A percentile compares a stretch with the other conserved stretches of the same genome.
These are phyloP conservation scores for Maudiozyma serrabonitensis DNA, from an alignment of 805 yeast species.

Conservation along the genomic window DNA sequence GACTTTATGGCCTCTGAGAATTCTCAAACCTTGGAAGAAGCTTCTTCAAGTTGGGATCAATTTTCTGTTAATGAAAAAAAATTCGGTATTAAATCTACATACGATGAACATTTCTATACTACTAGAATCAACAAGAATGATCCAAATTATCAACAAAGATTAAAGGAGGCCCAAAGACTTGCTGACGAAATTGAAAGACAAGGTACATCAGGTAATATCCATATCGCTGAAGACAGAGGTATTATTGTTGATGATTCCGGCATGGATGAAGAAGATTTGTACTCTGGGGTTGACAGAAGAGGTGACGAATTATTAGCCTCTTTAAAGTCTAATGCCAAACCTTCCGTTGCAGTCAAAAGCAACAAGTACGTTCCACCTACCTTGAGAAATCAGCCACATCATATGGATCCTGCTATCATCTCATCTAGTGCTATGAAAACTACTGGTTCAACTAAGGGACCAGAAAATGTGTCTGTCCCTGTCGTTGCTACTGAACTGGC, in stretches of 20 bases:
- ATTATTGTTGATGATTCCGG: conserved; percentile 68
- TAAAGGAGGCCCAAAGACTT: conserved; percentile 61
- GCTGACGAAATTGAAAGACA: conserved; percentile 78
- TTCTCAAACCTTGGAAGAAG: conserved; percentile 30
- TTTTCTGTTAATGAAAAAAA: conserved; percentile 82
- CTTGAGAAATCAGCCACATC: conserved; percentile 28
- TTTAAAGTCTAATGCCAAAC: conserved; percentile 24
- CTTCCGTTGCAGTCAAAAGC: conserved; percentile 19
- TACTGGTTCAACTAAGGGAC: not conserved
- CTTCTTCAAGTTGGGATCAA: conserved; percentile 67
- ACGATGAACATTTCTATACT: conserved; percentile 79
- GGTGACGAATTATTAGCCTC: conserved; percentile 29
- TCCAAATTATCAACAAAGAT: conserved; percentile 60
- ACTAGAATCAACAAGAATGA: conserved; percentile 60
- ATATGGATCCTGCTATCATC: conserved; percentile 28
- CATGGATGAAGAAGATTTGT: conserved; percentile 90
- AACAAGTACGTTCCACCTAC: conserved; percentile 29
- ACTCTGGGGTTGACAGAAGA: conserved; percentile 76
- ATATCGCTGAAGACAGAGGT: conserved; percentile 90
- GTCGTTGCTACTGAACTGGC: not conserved
- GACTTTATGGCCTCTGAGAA: conserved; percentile 8
- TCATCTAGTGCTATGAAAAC: conserved; percentile 18
- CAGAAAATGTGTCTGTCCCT: not conserved
- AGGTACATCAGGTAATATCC: conserved; percentile 55
- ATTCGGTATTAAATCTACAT: conserved; percentile 79